Evolutionary conservation across 2,329 filamentous ascomycete species (phyloP), one percentile per base, ranked within the genome.

Genomic region (Aspergillus sp.): DNA sequence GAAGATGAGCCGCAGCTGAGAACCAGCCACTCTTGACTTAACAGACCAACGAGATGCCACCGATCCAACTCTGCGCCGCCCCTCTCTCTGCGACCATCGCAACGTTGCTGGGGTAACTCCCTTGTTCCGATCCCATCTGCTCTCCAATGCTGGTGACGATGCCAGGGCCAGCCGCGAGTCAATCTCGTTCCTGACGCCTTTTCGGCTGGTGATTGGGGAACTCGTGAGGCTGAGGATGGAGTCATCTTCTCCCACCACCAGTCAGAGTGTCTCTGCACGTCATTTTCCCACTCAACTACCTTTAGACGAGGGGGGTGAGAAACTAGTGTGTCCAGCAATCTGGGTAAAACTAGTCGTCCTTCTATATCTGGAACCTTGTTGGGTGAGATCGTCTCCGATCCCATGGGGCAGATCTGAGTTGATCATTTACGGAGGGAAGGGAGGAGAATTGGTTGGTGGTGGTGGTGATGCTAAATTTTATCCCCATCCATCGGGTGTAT

Each of bases 81-180:
- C 42, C 50, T 61, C 58, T 39, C 55, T 38, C n/a, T 23, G 32
- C 48, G 23, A 21, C 21, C 49, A 19, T 19, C 19, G 23, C 41
- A 10, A 36, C 49, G 65, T 68, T 68, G 57, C 65, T 64, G 60
- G 42, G 58, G 62, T 60, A 68, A 68, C 66, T 68, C 62, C 66
- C 66, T 66, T 64, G 25, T 49, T 58, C 54, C 51, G 58, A 59
- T 61, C 61, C 51, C 25, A 57, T 59, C 58, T 44, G 11, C 54
- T 23, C 41, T 39, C 50, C 27, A 32, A 42, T 38, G 23, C 52
- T 36, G 42, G 51, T 39, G 38, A 52, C 49, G 27, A 57, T 59
- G 57, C 30, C 52, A 51, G 47, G 54, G 57, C 32, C 25, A 51
- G 36, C 51, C 58, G 32, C 54, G 41, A 58, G 39, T 57, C 38